Base-by-base conservation (phyloP, 345 rosid genomes). In the Pugionium dolabratum region DNA sequence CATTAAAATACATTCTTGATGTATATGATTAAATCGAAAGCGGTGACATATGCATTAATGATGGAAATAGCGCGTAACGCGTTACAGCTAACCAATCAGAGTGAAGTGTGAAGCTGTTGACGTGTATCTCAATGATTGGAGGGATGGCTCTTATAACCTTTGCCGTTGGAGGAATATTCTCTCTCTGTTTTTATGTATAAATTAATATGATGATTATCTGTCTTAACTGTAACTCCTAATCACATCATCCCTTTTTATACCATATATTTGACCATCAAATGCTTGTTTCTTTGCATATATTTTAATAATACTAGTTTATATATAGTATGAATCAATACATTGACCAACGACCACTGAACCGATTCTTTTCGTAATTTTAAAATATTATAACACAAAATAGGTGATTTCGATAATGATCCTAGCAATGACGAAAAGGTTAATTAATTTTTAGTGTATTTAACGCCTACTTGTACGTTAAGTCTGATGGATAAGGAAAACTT, bases 61-160 rank as follows among this genome's bases (percentile, higher is more conserved):
- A 62, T 46, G 18, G 69, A 27, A 48, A 71, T 64, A 71, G 26
- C 75, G 75, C 75, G 75, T 72, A 55, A 5, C 75, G 75, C 70
- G 75, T 63, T 64, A 72, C 76, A 72, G 76, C 76, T 64, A 71
- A 72, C 46, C 46, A 64, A 64, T 49, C 59, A 56, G 32, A 63
- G 51, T 46, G 28, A 11, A 53, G 43, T 70, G 46, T 39, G 4
- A 63, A 62, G 31, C 31, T 71, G 41, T 47, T 62, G 51, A 71
- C 69, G 69, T 54, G 75, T 62, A 31, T 31, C 36, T 63, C 51
- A 62, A 62, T 70, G 4, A 70, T 70, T 61, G 47, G 53, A 43
- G 32, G 3, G 3, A 54, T 64, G 43, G 7, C 36, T 44, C 36
- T 62, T 30, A 18, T 37, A 39, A 55, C 70, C 52, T 63, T 55